Conservation (phyloP, 495 filamentous ascomycete genomes). For the Corynascus novoguineensis region DNA sequence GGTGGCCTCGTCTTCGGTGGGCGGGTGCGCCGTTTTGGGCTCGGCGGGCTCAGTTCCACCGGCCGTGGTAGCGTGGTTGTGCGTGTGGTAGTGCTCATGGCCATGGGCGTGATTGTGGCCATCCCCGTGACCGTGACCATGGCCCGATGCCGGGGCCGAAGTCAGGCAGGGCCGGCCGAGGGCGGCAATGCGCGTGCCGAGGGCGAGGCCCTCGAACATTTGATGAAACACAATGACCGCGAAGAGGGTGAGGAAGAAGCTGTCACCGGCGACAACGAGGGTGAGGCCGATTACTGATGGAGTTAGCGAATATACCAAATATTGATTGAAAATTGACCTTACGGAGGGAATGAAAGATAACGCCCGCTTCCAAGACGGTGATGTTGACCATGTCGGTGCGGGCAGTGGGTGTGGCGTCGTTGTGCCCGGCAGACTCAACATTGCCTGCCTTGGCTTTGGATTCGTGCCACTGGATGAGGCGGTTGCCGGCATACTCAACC, state of each 20-base stretch:
- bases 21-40: no score
- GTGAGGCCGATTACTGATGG: constrained; percentile 56
- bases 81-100: constrained; percentile 16
- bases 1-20: neutral
- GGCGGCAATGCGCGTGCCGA: constrained; percentile 63
- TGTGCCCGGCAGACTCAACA: neutral
- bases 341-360: constrained; percentile 66
- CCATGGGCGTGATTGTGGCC: constrained; percentile 14
- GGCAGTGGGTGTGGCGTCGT: neutral
- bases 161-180: constrained; percentile 3
- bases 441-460: neutral
- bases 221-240: constrained; percentile 61
- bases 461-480: constrained; percentile 40
- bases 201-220: constrained; percentile 73
- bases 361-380: constrained; percentile 61
- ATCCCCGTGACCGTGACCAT: constrained; percentile 1
- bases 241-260: constrained; percentile 51
- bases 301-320: constrained; percentile 18
- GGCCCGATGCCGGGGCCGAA: neutral
- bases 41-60: neutral
- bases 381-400: constrained; percentile 49
- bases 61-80: constrained; percentile 1
- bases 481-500: constrained; percentile 53
- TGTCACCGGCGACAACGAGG: constrained; percentile 52
- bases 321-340: constrained; percentile 31